Base-by-base conservation (phyloP, 495 filamentous ascomycete genomes). In the Diplogelasinospora grovesii region DNA sequence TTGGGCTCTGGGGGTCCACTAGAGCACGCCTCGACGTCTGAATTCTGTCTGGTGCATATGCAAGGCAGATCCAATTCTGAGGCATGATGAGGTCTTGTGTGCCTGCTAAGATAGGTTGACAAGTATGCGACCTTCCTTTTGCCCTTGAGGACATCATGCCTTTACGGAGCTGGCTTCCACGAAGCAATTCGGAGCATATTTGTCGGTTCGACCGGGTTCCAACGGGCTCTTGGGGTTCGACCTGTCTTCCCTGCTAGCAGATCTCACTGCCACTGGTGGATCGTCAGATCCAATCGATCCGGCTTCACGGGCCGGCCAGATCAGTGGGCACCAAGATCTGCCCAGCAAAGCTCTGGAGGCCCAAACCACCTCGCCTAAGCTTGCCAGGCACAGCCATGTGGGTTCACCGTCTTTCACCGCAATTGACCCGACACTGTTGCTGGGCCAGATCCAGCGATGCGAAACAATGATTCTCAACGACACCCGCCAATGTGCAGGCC, bases 291-390 rank as follows among this genome's bases (percentile, higher is more conserved):
- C 25, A 43, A 40, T 43, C 45, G 45, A 38, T 38, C 39, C 52
- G 55, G 55, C 55, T 56, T 32, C 37, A 41, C 55, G 55, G 55
- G 38, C 55, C 55, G 55, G 41, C 28, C 25, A 41, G 29, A 39
- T 40, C 36, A 48, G 29, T n/a, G n/a, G n/a, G n/a, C n/a, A n/a
- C n/a, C 31, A 42, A 27, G 28, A 41, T 36, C 39, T 24, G 5
- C 18, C 27, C n/a, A n/a, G n/a, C n/a, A n/a, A n/a, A n/a, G n/a
- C n/a, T n/a, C n/a, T n/a, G n/a, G n/a, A n/a, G n/a, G n/a, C n/a
- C n/a, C n/a, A n/a, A n/a, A n/a, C n/a, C n/a, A n/a, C n/a, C n/a
- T n/a, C n/a, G n/a, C n/a, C n/a, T n/a, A n/a, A n/a, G n/a, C n/a
- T n/a, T n/a, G n/a, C n/a, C n/a, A n/a, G n/a, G n/a, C n/a, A n/a